Evolutionary conservation across 163 green algal genomes (phyloP).

Genomic region (Dunaliella salina): DNA sequence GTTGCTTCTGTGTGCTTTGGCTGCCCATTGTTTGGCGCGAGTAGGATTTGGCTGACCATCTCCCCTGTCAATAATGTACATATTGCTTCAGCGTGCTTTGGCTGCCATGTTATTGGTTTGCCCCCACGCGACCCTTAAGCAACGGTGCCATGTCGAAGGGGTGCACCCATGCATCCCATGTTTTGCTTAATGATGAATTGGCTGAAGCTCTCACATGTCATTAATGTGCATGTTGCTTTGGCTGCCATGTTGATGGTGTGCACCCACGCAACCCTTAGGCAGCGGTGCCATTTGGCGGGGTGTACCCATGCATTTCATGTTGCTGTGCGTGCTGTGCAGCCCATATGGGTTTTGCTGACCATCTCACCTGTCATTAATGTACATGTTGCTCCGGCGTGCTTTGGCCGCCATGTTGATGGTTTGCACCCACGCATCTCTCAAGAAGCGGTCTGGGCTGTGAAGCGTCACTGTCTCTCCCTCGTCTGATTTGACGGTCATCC

Average conservation of each 20-base stretch:
- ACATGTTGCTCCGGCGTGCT: background rate
- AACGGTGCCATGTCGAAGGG: too few species aligned
- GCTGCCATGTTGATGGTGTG: constrained; percentile 3
- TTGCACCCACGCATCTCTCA: constrained; percentile 23
- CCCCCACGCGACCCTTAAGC: constrained; percentile 21
- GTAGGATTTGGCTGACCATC: too few species aligned
- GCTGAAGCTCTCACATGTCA: background rate
- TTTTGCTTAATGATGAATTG: too few species aligned
- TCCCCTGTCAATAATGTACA: background rate
- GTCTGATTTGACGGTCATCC: constrained; percentile 19
- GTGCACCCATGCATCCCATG: too few species aligned
- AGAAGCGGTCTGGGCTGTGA: constrained; percentile 19
- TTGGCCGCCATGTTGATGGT: constrained; percentile 4
- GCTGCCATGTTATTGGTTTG: constrained; percentile 1
- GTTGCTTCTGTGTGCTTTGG: too few species aligned
- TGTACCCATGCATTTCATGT: too few species aligned
- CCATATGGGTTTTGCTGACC: too few species aligned
- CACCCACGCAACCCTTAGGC: constrained; percentile 22
- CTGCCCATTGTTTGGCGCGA: too few species aligned
- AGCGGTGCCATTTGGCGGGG: too few species aligned
- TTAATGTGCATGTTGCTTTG: background rate
- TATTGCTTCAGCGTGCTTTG: background rate
- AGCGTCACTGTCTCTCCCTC: constrained; percentile 20
- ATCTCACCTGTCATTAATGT: background rate
- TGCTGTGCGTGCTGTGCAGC: too few species aligned